Evolutionary conservation across 2,329 filamentous ascomycete genomes (phyloP), one percentile per base, ranked within the genome.

Genomic region (Elsinoe australis): DNA sequence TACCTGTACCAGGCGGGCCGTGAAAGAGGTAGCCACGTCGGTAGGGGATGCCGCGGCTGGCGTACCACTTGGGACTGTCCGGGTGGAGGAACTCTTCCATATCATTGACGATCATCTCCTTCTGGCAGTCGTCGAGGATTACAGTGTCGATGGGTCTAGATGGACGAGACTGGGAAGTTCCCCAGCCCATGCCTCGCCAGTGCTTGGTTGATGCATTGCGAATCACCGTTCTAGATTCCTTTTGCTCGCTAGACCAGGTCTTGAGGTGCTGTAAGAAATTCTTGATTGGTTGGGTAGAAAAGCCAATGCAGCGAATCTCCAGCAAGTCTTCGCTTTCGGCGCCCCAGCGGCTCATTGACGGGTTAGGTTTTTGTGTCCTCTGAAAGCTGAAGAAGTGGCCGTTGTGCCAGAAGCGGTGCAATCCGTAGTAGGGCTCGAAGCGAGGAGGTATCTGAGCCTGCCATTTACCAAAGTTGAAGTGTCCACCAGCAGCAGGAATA

Each of bases 1-100:
- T 66, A 9, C 64, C 64, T 0, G 63, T 65, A 0, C 64, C 64
- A 1, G 64, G 64, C 0, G 86, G 85, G 0, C 87, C 87, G 54
- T 89, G 73, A 12, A 94, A 78, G 0, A 94, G 75, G 58, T 92
- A 94, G 0, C 87, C 88, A 3, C 87, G 75, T 10, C 87, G 78
- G 61, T 94, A 94, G 0, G 88, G 87, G 22, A 94, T 90, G 1
- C 87, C 87, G 5, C 87, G 76, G 55, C 86, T 83, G 0, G 82
- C 74, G 61, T 95, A 94, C 86, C 87, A 94, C n/a, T 80, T 72
- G 1, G 79, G 76, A 0, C 80, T 85, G 1, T 72, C 68, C 0
- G 85, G 83, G 47, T 87, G 78, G 0, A 92, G 70, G 54, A 87
- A 90, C 56, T 88, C 84, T 55, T 85, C 85, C 58, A 90, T 82